These are phyloP conservation scores for Gaillardinia entomophila DNA, from an alignment of 805 yeast species.

Conservation along the genomic window DNA sequence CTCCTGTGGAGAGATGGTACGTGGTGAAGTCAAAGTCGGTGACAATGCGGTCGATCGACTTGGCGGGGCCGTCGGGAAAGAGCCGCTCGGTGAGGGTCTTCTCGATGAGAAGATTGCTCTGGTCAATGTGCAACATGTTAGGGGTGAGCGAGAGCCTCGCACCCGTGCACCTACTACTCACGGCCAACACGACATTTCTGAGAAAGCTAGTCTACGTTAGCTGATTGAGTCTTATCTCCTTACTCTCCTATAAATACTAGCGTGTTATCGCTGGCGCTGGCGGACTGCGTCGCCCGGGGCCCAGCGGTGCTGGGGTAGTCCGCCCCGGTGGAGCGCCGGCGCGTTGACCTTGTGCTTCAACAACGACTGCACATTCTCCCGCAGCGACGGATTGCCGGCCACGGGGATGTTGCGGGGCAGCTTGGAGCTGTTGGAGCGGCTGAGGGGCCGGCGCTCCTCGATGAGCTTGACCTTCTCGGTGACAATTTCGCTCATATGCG, in stretches of 20 bases:
- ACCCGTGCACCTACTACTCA: no score
- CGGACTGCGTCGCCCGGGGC: no score
- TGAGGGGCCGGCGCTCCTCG: not conserved
- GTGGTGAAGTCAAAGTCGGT: conserved; percentile 96
- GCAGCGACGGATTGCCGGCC: not conserved
- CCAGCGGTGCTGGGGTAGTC: conserved; percentile 22
- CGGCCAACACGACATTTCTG: no score
- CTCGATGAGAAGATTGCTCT: conserved; percentile 75
- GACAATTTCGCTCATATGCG: conserved; percentile 26
- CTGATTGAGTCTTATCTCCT: no score
- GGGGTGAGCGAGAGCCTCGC: no score
- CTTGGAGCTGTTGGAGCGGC: not conserved
- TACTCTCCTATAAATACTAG: no score
- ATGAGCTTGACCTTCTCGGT: conserved; percentile 10
- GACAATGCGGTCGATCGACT: conserved; percentile 74
- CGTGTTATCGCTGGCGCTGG: no score
- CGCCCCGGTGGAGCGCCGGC: conserved; percentile 41
- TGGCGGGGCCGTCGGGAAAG: conserved; percentile 31
- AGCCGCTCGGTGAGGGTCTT: conserved; percentile 74
- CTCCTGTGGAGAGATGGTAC: conserved; percentile 80
- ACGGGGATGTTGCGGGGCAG: not conserved
- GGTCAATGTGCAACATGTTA: conserved; percentile 89
- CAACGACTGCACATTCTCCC: conserved; percentile 30
- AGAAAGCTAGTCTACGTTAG: no score
- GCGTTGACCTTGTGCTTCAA: conserved; percentile 36